Base-by-base conservation (phyloP, 2,329 filamentous ascomycete species). In the Grosmannia clavigera region DNA sequence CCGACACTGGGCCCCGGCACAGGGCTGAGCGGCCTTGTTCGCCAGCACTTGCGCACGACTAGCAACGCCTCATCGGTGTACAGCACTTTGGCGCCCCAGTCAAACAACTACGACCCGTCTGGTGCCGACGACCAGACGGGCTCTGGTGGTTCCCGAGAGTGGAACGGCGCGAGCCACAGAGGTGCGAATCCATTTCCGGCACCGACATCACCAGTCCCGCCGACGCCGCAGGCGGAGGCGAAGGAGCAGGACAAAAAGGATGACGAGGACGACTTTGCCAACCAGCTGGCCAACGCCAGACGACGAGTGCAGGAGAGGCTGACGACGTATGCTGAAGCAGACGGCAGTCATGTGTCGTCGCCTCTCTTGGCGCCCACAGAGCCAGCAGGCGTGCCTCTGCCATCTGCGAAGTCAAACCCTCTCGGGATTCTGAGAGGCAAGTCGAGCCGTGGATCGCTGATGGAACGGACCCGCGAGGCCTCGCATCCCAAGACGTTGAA, bases 21-120 rank as follows among this genome's bases (percentile, higher is more conserved):
- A 22, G 90, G 89, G 1, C 77, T 96, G 19, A 92, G 86, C 67
- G 88, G 87, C 2, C 81, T 96, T 76, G 85, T 96, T 54, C 84
- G 87, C 38, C 86, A 92, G 63, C 94, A 97, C 75, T 75, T 97
- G 50, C 84, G 94, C 57, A 84, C 84, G 40, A 84, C 86, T 64
- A 97, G 92, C 73, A 86, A 86, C 61, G 81, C 84, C 16, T 97
- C 92, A 0, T 95, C 90, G 0, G 78, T 94, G 31, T 90, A 90
- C 65, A 83, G 81, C 31, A 62, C 55, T 5, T 56, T 58, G 54
- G 57, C 60, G 2, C 59, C 56, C 1, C 60, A 58, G 22, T 50
- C 22, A 25, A 54, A 46, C 16, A 35, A 29, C 4, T 57, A 58
- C 46, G 19, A 52, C 7, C 19, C 19, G 14, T 27, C 50, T 3